Evolutionary conservation across 2,329 filamentous ascomycete genomes (phyloP).

Genomic region (Penicillium sp.): DNA sequence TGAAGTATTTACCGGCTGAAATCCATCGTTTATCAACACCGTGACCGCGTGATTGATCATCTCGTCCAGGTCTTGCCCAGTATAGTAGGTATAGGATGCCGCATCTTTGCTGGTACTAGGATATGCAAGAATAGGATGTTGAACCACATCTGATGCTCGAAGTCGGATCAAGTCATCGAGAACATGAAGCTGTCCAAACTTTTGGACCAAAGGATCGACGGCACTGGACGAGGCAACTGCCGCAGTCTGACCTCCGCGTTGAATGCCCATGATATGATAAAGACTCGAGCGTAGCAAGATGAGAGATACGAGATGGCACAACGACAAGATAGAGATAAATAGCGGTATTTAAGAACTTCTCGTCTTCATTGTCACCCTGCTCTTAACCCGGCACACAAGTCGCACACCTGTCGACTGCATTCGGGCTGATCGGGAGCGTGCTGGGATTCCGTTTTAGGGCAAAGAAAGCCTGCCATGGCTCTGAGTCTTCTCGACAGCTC

Average conservation of each 20-base stretch:
- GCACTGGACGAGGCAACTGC: constrained; percentile 6
- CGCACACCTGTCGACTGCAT: constrained; percentile 10
- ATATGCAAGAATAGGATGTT: constrained; percentile 45
- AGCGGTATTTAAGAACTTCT: constrained; percentile 2
- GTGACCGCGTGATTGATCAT: constrained; percentile 37
- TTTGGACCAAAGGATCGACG: constrained; percentile 21
- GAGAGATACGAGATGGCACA: not conserved
- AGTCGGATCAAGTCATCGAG: constrained; percentile 45
- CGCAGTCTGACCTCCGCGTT: constrained; percentile 10
- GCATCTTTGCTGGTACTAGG: constrained; percentile 33
- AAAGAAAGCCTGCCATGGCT: not conserved
- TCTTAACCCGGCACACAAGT: not conserved
- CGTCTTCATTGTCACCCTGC: not conserved
- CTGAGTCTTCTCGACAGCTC: not conserved
- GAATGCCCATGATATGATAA: constrained; percentile 18
- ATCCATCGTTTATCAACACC: constrained; percentile 31
- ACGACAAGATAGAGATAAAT: not conserved
- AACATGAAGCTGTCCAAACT: constrained; percentile 42
- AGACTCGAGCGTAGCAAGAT: not conserved
- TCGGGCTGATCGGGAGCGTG: constrained; percentile 10
- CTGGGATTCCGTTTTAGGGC: constrained; percentile 7
- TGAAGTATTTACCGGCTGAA: constrained; percentile 19
- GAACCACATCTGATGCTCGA: constrained; percentile 39
- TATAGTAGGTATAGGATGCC: constrained; percentile 43
- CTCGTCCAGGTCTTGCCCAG: constrained; percentile 38